Percentiles rank a stretch among this genome's conserved stretches.
Evolutionary conservation across 257 asterid species (phyloP).

Genomic region (Ligustrum vulgare): DNA sequence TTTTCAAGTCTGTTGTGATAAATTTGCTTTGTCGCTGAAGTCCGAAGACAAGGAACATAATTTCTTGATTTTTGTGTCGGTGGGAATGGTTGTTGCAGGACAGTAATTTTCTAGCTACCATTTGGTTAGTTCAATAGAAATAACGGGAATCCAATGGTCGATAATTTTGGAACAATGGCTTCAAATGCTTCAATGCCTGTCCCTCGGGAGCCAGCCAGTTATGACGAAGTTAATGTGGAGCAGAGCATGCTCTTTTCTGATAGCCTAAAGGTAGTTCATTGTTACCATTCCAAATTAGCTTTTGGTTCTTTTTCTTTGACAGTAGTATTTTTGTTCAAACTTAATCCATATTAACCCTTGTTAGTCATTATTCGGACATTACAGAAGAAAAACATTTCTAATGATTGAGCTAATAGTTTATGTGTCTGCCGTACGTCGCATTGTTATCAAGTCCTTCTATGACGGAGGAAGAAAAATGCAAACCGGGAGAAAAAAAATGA

Average conservation of each 20-base stretch:
- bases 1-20: neutral
- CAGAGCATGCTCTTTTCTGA: conserved; percentile 81
- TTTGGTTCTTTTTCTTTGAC: too few species aligned
- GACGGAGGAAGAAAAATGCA: too few species aligned
- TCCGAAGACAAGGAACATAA: conserved; percentile 11
- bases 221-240: conserved; percentile 75
- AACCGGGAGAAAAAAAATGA: too few species aligned
- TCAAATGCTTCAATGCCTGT: conserved; percentile 53
- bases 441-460: too few species aligned
- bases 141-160: neutral
- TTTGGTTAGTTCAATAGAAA: conserved; percentile 13
- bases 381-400: too few species aligned
- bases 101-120: conserved; percentile 37
- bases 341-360: too few species aligned
- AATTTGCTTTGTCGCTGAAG: neutral
- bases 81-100: conserved; percentile 51
- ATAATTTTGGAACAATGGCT: conserved; percentile 47
- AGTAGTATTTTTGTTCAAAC: too few species aligned
- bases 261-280: conserved; percentile 69
- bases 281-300: neutral
- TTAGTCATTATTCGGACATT: too few species aligned
- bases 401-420: too few species aligned
- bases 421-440: too few species aligned
- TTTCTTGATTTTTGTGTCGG: conserved; percentile 16
- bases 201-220: conserved; percentile 67